Conservation (phyloP, 176 grass and related monocot species). For the bread wheat (Triticum aestivum) region IWGSC_CS_RefSeq_v2.1 NC_057806.1:549410417-549410916, state of each 20-base stretch:
- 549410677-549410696: background rate
- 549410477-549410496: background rate
- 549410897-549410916: too few relatives aligned
- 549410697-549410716: background rate
- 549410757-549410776: background rate
- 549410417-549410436: constrained; percentile 38
- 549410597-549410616: background rate
- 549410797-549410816: too few relatives aligned
- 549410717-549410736: background rate
- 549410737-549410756: background rate
- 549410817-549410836: too few relatives aligned
- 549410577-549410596: background rate
- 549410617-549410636: background rate
- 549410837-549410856: too few relatives aligned
- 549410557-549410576: background rate
- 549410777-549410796: too few relatives aligned
- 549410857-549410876: too few relatives aligned
- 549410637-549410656: background rate
- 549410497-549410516: background rate
- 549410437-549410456: constrained; percentile 2
- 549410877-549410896: too few relatives aligned
- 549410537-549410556: background rate
- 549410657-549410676: too few relatives aligned
- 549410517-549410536: too few relatives aligned
- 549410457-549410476: background rate